phyloP scores from a whole-genome alignment of 805 yeast species.

The Myxozyma monticola region DNA sequence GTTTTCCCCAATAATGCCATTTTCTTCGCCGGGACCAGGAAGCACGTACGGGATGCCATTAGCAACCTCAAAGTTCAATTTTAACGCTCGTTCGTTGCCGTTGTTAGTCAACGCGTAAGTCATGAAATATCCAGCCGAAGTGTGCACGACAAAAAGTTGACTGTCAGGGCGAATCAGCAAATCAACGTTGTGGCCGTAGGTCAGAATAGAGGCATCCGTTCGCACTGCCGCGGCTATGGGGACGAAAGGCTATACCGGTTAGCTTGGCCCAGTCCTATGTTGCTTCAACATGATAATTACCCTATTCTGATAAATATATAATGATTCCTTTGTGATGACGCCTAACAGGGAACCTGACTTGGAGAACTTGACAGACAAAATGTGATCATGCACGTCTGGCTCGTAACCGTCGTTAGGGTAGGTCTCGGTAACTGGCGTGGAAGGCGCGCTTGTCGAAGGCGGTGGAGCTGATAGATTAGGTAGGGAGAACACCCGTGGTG shows the following conservation, averaged over 20 bases:
- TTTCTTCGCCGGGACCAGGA: constrained; percentile 45
- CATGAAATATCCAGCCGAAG: constrained; percentile 31
- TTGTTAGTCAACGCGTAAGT: constrained; percentile 24
- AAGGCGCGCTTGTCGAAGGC: no score
- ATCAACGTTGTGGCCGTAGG: constrained; percentile 49
- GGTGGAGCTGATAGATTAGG: constrained; percentile 28
- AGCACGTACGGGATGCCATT: constrained; percentile 24
- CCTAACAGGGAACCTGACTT: constrained; percentile 38
- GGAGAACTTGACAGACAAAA: constrained; percentile 39
- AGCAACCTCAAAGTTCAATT: constrained; percentile 14
- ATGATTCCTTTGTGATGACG: constrained; percentile 41
- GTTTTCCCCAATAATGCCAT: constrained; percentile 41
- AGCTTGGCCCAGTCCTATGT: no score
- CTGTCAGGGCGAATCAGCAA: constrained; percentile 48
- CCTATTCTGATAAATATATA: constrained; percentile 44
- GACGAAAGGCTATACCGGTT: constrained; percentile 41
- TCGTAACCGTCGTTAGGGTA: background rate
- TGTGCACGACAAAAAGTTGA: constrained; percentile 40
- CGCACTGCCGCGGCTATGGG: constrained; percentile 53
- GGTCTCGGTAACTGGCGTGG: background rate
- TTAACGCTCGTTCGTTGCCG: constrained; percentile 11
- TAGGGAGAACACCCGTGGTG: constrained; percentile 35
- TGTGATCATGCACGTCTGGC: constrained; percentile 35
- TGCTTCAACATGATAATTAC: constrained; percentile 5
- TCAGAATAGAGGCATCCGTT: constrained; percentile 45